Conservation (phyloP, 768 basidiomycete species). For the Multifurca ochricompacta region DNA sequence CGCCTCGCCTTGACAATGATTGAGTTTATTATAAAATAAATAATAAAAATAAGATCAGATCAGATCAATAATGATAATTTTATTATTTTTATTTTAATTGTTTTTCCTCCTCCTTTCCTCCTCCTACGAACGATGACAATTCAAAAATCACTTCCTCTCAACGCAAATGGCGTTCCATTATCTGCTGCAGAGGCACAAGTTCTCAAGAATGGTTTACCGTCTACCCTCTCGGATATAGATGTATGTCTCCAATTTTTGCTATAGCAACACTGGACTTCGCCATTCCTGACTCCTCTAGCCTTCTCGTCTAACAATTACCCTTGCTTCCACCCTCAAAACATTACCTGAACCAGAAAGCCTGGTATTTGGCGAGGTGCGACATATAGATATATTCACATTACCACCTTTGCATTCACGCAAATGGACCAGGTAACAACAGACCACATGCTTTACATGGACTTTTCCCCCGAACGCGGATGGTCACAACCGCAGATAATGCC, state of each 20-base stretch:
- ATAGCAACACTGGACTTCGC: neutral
- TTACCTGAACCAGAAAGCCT: constrained; percentile 42
- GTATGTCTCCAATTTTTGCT: constrained; percentile 3
- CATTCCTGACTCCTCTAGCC: constrained; percentile 38
- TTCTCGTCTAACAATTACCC: constrained; percentile 43
- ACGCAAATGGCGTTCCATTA: constrained; percentile 10
- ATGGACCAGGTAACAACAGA: constrained; percentile 50
- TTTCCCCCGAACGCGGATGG: constrained; percentile 60
- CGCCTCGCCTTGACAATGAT: no score
- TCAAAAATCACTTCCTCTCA: constrained; percentile 1
- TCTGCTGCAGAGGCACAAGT: constrained; percentile 7
- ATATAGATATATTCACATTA: neutral
- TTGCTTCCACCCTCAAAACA: constrained; percentile 41
- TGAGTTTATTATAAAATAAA: no score
- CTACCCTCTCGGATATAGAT: constrained; percentile 15
- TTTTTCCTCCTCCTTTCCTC: no score
- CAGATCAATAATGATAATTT: no score
- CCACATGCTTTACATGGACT: constrained; percentile 70
- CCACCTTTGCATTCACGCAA: neutral
- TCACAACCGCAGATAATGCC: constrained; percentile 65
- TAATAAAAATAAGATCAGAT: no score
- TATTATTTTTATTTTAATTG: no score
- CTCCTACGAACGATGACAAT: constrained; percentile 10
- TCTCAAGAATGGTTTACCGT: constrained; percentile 13
- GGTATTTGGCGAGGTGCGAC: constrained; percentile 51